Evolutionary conservation across 192 early-diverging fungal species (phyloP).

Genomic region (Coemansia sp.): DNA sequence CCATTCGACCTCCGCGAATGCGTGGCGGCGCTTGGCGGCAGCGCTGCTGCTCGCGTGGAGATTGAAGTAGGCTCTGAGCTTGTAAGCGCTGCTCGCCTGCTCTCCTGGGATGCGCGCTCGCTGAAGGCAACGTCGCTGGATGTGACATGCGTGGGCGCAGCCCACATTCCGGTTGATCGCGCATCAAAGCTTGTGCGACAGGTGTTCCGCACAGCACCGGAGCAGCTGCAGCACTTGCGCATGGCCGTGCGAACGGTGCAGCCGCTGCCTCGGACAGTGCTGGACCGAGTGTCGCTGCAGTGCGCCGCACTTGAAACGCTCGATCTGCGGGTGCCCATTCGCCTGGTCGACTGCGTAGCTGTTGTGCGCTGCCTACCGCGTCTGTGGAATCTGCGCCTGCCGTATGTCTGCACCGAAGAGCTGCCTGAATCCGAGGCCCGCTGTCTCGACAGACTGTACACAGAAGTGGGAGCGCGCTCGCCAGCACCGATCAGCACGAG

Average conservation of each 20-base stretch:
- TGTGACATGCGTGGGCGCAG: not conserved
- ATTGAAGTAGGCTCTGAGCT: conserved; percentile 4
- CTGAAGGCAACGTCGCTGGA: not conserved
- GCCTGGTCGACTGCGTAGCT: not conserved
- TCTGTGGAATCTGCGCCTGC: conserved; percentile 12
- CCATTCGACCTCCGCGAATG: conserved; percentile 12
- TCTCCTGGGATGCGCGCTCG: not conserved
- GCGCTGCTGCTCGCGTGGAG: not conserved
- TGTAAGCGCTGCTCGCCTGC: not conserved
- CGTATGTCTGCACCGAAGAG: conserved; percentile 9
- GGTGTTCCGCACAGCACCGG: not conserved
- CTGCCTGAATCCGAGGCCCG: not conserved
- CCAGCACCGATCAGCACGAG: conserved; percentile 2
- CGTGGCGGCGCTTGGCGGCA: not conserved
- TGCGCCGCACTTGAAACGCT: conserved; percentile 1
- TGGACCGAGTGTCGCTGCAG: not conserved
- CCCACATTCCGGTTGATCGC: not conserved
- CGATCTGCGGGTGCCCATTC: conserved; percentile 21
- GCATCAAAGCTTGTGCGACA: not conserved
- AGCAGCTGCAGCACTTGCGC: conserved; percentile 5
- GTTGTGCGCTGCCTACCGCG: conserved; percentile 7
- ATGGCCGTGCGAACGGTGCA: not conserved
- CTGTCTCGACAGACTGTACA: conserved; percentile 12
- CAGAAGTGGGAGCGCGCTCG: not conserved
- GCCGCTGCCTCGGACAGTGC: not conserved